Evolutionary conservation across 176 grass and related monocot genomes (phyloP), one percentile per base, ranked within the genome.

Genomic region (Oryza meyeriana): DNA sequence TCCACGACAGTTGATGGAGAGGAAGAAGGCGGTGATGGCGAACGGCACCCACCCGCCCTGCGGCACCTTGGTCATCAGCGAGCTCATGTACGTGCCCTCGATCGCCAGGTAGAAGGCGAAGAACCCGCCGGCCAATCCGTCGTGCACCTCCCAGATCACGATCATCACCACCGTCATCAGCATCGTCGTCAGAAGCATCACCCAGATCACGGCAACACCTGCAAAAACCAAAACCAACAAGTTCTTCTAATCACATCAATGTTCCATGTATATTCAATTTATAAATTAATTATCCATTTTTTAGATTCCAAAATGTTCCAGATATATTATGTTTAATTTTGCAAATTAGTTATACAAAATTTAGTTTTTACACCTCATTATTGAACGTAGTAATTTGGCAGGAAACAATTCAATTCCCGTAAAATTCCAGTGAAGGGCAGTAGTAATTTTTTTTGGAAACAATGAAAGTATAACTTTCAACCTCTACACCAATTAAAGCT

Each of bases 1-100:
- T 88, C 91, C 91, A 90, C 4, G 88, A 78, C 1, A 93, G 77
- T 6, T 93, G 69, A 87, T 82, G 12, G 82, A 10, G 2, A 90
- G 40, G 68, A 93, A 79, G 55, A 88, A 42, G 12, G 73, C 74
- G 3, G 91, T 72, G 72, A 93, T 83, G 32, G 88, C 91, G 32
- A 93, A 93, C 18, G 91, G 85, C 25, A 93, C 88, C 91, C 88
- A 93, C 2, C 91, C 91, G 6, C 91, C 91, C 3, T 90, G 62
- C 1, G 30, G 5, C 24, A 93, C 4, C 78, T 93, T 93, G 48
- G 65, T 88, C 68, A 93, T 80, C 31, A 90, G 81, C 1, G 91
- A 85, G 55, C 68, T 88, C 82, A 85, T 85, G 73, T 86, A 90
- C 24, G 75, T 24, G 14, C 85, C 91, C 33, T 94, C 91, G 0